phyloP scores from a whole-genome alignment of 2,329 filamentous ascomycete genomes.

The Incumbomyces delicatus region DNA sequence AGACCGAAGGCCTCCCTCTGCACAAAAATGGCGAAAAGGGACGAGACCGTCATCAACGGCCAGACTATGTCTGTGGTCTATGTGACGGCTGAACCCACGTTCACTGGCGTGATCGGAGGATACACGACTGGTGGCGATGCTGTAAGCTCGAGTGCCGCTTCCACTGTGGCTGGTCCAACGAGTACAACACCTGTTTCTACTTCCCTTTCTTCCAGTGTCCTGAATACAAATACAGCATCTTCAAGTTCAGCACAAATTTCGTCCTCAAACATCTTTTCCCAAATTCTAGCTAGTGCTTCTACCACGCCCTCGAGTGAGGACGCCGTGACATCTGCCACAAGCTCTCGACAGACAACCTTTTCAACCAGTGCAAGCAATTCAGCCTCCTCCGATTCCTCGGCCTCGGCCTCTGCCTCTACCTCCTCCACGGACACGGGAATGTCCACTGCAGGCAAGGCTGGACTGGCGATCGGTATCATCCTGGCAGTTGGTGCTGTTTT shows the following conservation, averaged over 20 bases:
- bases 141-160: slow-evolving; percentile 2
- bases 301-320: not conserved
- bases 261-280: slow-evolving; percentile 1
- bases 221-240: slow-evolving; percentile 9
- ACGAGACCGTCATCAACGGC: slow-evolving; percentile 13
- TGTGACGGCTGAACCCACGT: slow-evolving; percentile 44
- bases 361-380: slow-evolving; percentile 6
- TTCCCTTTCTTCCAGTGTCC: slow-evolving; percentile 6
- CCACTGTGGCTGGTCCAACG: slow-evolving; percentile 4
- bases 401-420: slow-evolving; percentile 6
- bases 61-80: slow-evolving; percentile 34
- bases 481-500: slow-evolving; percentile 57
- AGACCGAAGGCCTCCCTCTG: slow-evolving; percentile 10
- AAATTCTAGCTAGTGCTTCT: not conserved
- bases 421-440: slow-evolving; percentile 28
- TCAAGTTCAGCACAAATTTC: slow-evolving; percentile 10
- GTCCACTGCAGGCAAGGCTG: slow-evolving; percentile 54
- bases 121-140: slow-evolving; percentile 30
- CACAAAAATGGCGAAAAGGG: slow-evolving; percentile 17
- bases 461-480: slow-evolving; percentile 74
- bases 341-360: slow-evolving; percentile 13
- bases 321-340: slow-evolving; percentile 2
- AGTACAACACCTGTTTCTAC: slow-evolving; percentile 3
- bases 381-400: slow-evolving; percentile 8
- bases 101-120: slow-evolving; percentile 40